Evolutionary conservation across 2,329 filamentous ascomycete species (phyloP).

Genomic region (Diaporthe citriasiana): DNA sequence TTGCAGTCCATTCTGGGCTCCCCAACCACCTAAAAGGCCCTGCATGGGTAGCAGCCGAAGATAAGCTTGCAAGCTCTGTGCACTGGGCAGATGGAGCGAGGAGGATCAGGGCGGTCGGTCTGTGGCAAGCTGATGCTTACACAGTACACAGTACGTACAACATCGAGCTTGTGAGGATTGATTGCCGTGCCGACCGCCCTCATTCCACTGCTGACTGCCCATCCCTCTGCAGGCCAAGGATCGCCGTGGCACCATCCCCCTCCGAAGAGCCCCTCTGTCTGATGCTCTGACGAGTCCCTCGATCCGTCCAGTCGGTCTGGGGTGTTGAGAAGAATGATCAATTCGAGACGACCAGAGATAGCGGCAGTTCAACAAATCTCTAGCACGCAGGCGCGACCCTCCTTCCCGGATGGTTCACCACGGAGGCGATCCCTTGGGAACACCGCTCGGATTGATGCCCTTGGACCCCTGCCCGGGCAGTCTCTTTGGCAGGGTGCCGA

Average conservation of each 20-base stretch:
- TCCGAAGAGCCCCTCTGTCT: not conserved
- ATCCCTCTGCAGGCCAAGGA: conserved; percentile 30
- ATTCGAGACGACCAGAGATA: conserved; percentile 21
- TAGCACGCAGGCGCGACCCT: conserved; percentile 2
- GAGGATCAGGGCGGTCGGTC: too few relatives aligned
- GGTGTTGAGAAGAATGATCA: conserved; percentile 11
- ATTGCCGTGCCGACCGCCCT: conserved; percentile 22
- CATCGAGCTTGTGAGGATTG: conserved; percentile 1
- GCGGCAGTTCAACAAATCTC: conserved; percentile 24
- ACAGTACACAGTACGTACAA: not conserved
- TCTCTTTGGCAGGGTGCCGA: not conserved
- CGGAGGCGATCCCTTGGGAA: conserved; percentile 24
- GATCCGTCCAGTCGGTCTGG: not conserved
- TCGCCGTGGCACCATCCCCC: conserved; percentile 8
- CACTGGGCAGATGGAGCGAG: not conserved
- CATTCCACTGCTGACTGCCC: conserved; percentile 22
- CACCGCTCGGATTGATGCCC: conserved; percentile 7
- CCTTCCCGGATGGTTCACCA: not conserved
- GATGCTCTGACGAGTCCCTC: conserved; percentile 1
- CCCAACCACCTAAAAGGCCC: not conserved
- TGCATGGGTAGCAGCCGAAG: conserved; percentile 37
- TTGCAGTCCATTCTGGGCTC: conserved; percentile 23
- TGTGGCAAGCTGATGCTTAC: conserved; percentile 1
- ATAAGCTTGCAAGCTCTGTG: conserved; percentile 31
- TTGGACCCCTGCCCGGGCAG: conserved; percentile 10